Base-by-base conservation (phyloP, 306 rosid genomes). In the Parietaria judaica region DNA sequence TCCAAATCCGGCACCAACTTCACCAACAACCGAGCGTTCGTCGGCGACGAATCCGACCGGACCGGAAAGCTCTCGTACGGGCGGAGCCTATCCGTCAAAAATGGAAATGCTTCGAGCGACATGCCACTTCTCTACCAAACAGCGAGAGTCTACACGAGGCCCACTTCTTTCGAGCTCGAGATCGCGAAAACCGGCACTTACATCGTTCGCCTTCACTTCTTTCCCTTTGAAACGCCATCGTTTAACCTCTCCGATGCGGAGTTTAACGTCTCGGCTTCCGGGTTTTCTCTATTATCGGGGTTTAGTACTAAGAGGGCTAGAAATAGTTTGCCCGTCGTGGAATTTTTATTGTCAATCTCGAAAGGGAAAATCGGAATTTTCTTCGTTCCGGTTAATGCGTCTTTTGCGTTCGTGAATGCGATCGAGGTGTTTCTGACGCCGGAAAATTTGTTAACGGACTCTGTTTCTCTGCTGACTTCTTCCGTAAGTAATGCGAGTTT, bases 371-470 rank as follows among this genome's bases (percentile, higher is more conserved):
- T 84, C 36, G 17, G 17, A 3, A 31, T 80, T 1, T 58, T 15
- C 31, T 80, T 81, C 12, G 10, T 13, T 3, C 66, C 43, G 0
- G 78, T 8, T 2, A 58, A 10, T 7, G 65, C 79, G 13, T 66
- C 77, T 34, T 45, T 80, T 36, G 86, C 90, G 1, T 78, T 70
- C 69, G 63, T 78, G 0, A 84, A 76, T 58, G 90, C 86, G 11
- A 80, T 78, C 9, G 86, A 84, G 76, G 61, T 84, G 37, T 70
- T 84, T 51, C 76, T 49, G 15, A 69, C 68, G 10, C 76, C 74
- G 34, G 15, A 52, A 0, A 11, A 35, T 15, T 68, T 70, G 66
- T 50, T 3, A 46, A 17, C 36, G 7, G 13, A 23, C 16, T 6
- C 51, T 31, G 63, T 49, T 44, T 11, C 13, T 23, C 31, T 2